Percentiles rank a stretch among this genome's conserved stretches.
Evolutionary conservation across 352 stramenopile species (phyloP).

Genomic region (Globisporangium megalacanthum): DNA sequence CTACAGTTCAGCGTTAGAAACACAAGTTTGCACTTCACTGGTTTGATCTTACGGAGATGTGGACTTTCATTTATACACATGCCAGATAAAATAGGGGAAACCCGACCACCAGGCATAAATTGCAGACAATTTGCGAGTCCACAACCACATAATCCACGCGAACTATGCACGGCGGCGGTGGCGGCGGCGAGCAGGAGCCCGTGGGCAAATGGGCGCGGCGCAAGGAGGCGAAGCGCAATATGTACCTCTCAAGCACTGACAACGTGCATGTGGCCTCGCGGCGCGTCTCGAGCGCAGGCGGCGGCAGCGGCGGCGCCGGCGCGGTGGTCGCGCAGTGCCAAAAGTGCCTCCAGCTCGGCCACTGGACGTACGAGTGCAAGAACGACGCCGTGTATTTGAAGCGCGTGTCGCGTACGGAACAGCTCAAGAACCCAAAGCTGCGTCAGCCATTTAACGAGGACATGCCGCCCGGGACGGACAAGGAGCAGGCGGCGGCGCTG

Average conservation of each 20-base stretch:
- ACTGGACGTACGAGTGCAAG: conserved; percentile 89
- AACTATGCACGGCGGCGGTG: conserved; percentile 17
- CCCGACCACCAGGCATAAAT: too few species aligned
- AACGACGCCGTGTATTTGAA: conserved; percentile 79
- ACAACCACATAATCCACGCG: not conserved
- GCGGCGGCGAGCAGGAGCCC: conserved; percentile 29
- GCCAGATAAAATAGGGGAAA: too few species aligned
- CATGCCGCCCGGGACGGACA: conserved; percentile 45
- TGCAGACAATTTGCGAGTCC: not conserved
- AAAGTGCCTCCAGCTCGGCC: conserved; percentile 71
- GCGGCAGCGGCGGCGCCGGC: conserved; percentile 12
- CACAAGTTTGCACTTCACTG: too few species aligned
- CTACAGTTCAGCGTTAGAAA: too few species aligned
- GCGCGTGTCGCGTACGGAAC: conserved; percentile 67
- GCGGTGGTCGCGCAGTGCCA: conserved; percentile 48
- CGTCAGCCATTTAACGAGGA: conserved; percentile 81
- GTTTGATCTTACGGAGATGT: too few species aligned
- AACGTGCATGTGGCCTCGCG: conserved; percentile 50
- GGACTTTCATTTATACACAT: too few species aligned
- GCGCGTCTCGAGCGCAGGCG: conserved; percentile 19
- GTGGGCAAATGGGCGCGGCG: conserved; percentile 60
- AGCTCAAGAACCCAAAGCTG: conserved; percentile 76
- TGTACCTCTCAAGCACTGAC: conserved; percentile 82
- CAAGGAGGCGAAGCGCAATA: conserved; percentile 73
- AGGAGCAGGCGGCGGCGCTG: conserved; percentile 18